Percentiles rank a stretch among this genome's conserved stretches.
phyloP scores from a whole-genome alignment of 345 rosid species.

The Mangifera indica region DNA sequence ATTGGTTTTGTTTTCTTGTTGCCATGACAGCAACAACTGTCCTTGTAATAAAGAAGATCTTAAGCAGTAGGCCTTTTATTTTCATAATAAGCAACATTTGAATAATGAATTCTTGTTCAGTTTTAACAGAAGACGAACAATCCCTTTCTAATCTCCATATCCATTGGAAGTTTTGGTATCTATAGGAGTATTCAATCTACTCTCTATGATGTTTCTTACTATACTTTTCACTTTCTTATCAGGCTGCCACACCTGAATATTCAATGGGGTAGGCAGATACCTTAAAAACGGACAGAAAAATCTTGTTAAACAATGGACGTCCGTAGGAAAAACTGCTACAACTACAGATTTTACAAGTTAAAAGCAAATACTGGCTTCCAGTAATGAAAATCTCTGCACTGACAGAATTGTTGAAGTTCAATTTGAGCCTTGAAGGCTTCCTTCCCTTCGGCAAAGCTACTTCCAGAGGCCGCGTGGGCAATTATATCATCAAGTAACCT shows the following conservation, averaged over 20 bases:
- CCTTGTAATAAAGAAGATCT: not conserved
- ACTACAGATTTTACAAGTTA: not conserved
- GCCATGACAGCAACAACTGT: not conserved
- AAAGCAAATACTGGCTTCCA: conserved; percentile 32
- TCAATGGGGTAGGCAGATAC: conserved; percentile 45
- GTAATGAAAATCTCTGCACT: conserved; percentile 27
- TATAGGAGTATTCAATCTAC: conserved; percentile 22
- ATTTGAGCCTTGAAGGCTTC: conserved; percentile 39
- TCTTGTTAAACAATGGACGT: not conserved
- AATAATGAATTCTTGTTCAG: no score
- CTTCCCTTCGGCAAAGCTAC: conserved; percentile 37
- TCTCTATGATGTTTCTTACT: conserved; percentile 26
- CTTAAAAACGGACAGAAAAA: conserved; percentile 22
- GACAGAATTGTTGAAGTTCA: conserved; percentile 28
- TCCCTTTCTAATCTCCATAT: conserved; percentile 39
- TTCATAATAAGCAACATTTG: not conserved
- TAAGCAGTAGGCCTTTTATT: no score
- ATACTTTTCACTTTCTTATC: conserved; percentile 33
- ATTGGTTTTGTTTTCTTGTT: not conserved
- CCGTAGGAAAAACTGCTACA: no score
- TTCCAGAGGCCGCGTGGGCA: conserved; percentile 47
- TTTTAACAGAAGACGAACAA: no score
- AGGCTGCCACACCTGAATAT: conserved; percentile 45
- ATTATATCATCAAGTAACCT: conserved; percentile 42
- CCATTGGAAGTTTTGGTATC: not conserved